Percentiles rank a stretch among this genome's conserved stretches.
phyloP scores from a whole-genome alignment of 768 basidiomycete species.

The Tulasnella sp. region DNA sequence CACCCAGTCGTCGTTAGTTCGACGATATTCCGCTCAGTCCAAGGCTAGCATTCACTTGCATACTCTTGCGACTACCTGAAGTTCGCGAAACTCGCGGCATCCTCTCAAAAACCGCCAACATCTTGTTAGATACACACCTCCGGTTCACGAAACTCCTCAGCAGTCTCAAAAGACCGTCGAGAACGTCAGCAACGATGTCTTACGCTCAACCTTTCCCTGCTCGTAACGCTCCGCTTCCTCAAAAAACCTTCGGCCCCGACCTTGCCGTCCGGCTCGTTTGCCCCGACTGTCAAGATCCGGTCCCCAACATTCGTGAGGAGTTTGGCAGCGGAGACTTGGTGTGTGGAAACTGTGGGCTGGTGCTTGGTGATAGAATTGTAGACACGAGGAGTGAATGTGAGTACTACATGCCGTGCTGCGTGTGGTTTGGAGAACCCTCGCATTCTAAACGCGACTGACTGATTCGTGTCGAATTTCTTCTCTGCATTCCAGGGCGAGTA shows the following conservation, averaged over 20 bases:
- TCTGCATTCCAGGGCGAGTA: constrained; percentile 31
- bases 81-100: neutral
- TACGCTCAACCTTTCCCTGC: constrained; percentile 51
- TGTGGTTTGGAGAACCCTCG: neutral
- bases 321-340: constrained; percentile 97
- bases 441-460: constrained; percentile 15
- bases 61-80: neutral
- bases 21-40: neutral
- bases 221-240: constrained; percentile 41
- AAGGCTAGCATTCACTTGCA: constrained; percentile 9
- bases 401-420: constrained; percentile 36
- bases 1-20: constrained; percentile 1
- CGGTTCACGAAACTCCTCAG: neutral
- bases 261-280: constrained; percentile 87
- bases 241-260: constrained; percentile 64
- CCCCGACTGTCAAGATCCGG: constrained; percentile 90
- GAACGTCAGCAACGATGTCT: constrained; percentile 7
- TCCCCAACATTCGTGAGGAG: constrained; percentile 94
- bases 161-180: neutral
- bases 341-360: constrained; percentile 87
- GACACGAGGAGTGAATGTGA: constrained; percentile 98
- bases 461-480: constrained; percentile 11
- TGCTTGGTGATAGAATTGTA: constrained; percentile 92
- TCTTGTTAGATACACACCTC: neutral
- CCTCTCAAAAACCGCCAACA: neutral